Conservation (phyloP, 2,329 filamentous ascomycete genomes). For the Aspergillus piperis region DNA sequence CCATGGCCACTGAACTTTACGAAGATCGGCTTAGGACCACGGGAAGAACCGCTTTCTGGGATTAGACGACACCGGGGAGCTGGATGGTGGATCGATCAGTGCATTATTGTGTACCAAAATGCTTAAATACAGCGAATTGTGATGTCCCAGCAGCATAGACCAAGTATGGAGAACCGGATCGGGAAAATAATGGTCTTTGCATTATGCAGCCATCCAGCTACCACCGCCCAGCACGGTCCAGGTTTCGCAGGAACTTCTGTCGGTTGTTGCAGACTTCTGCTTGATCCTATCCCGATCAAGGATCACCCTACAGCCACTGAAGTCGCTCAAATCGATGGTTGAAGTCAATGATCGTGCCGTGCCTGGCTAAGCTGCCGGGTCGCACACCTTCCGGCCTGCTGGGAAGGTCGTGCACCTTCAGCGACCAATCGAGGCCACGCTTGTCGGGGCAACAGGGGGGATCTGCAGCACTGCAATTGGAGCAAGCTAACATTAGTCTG, state of each 20-base stretch:
- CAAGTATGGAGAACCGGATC: neutral
- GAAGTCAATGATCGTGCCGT: neutral
- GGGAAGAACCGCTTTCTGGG: constrained; percentile 12
- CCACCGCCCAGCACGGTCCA: neutral
- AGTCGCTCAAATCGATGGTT: neutral
- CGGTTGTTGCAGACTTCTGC: neutral
- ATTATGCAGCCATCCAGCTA: constrained; percentile 1
- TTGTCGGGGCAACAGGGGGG: constrained; percentile 6
- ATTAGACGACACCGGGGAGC: constrained; percentile 8
- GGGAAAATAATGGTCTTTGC: constrained; percentile 1
- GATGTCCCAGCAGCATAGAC: neutral
- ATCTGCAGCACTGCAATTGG: constrained; percentile 6
- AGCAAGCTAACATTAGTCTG: constrained; percentile 1
- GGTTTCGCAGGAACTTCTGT: neutral
- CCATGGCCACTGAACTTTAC: neutral
- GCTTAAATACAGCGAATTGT: neutral
- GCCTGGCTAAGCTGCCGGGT: constrained; percentile 8
- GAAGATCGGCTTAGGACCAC: neutral
- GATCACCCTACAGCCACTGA: neutral
- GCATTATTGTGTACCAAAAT: neutral
- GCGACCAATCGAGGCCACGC: constrained; percentile 3
- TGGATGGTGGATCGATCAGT: constrained; percentile 5
- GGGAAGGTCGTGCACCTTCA: neutral
- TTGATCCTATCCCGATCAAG: neutral
- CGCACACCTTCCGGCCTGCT: constrained; percentile 8